phyloP scores from a whole-genome alignment of 805 yeast species.

The Nakazawaea molendinolei region DNA sequence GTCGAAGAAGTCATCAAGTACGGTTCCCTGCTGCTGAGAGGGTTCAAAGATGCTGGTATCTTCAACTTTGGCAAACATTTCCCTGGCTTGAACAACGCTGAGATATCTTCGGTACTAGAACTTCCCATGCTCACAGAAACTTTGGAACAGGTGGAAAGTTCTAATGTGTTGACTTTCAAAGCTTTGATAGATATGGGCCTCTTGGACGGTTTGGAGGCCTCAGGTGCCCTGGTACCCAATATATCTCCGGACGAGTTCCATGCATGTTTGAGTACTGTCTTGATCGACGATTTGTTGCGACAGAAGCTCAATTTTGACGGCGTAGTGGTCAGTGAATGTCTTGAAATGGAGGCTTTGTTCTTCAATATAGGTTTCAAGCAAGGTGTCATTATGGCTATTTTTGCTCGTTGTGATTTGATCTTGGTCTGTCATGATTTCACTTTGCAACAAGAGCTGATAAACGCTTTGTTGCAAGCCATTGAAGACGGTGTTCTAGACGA shows the following conservation, averaged over 20 bases:
- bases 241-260: constrained; percentile 55
- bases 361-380: constrained; percentile 63
- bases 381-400: constrained; percentile 54
- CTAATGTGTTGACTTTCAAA: constrained; percentile 45
- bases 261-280: constrained; percentile 52
- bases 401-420: constrained; percentile 59
- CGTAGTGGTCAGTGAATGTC: constrained; percentile 51
- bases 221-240: constrained; percentile 60
- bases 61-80: constrained; percentile 56
- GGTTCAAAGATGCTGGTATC: constrained; percentile 47
- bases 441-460: constrained; percentile 50
- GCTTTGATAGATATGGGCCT: constrained; percentile 34
- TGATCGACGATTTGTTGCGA: constrained; percentile 43
- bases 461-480: constrained; percentile 25
- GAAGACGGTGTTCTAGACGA: constrained; percentile 29
- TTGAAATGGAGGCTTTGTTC: constrained; percentile 56
- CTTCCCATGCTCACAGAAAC: constrained; percentile 54
- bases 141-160: constrained; percentile 42
- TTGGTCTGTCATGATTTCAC: constrained; percentile 52
- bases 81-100: constrained; percentile 61
- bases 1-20: constrained; percentile 50
- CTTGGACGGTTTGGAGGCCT: constrained; percentile 51
- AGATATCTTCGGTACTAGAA: constrained; percentile 50
- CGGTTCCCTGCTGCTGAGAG: constrained; percentile 46
- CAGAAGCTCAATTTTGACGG: constrained; percentile 48